A percentile compares a stretch with the other conserved stretches of the same genome.
These are phyloP conservation scores for Leptographium wingfieldii DNA, from an alignment of 2,329 filamentous ascomycete genomes.

Conservation along the genomic window DNA sequence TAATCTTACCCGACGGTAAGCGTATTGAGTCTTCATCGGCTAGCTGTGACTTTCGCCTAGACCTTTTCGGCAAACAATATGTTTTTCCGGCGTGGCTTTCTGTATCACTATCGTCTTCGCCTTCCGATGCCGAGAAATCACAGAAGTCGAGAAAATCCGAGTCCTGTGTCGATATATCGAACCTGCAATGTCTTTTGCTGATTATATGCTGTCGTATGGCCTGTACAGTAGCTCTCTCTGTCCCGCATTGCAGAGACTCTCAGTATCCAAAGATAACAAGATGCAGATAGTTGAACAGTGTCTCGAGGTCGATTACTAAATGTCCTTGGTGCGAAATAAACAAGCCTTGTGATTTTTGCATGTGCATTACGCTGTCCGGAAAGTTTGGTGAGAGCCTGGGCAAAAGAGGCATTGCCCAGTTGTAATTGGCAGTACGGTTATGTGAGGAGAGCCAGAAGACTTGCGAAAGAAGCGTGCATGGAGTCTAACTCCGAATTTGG, in stretches of 20 bases:
- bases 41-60: slow-evolving; percentile 3
- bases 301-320: slow-evolving; percentile 32
- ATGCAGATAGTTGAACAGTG: slow-evolving; percentile 33
- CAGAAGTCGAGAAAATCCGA: slow-evolving; percentile 30
- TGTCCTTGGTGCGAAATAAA: slow-evolving; percentile 25
- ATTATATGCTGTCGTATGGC: slow-evolving; percentile 39
- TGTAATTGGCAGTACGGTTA: slow-evolving; percentile 13
- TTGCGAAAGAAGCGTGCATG: background rate
- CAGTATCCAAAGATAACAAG: slow-evolving; percentile 33
- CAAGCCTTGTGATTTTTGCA: slow-evolving; percentile 35
- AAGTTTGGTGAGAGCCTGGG: slow-evolving; percentile 17
- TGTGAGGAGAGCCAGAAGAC: background rate
- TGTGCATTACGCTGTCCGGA: slow-evolving; percentile 29
- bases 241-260: slow-evolving; percentile 39
- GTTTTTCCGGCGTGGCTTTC: background rate
- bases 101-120: background rate
- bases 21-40: slow-evolving; percentile 18
- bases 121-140: slow-evolving; percentile 15
- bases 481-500: background rate
- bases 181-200: slow-evolving; percentile 33
- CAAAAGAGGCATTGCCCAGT: slow-evolving; percentile 31
- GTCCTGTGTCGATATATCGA: slow-evolving; percentile 23
- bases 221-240: slow-evolving; percentile 25
- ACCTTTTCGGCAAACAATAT: too few species aligned
- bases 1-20: slow-evolving; percentile 23